Evolutionary conservation across 805 yeast genomes (phyloP), one percentile per base, ranked within the genome.

Genomic region (Debaryomyces hansenii): DNA sequence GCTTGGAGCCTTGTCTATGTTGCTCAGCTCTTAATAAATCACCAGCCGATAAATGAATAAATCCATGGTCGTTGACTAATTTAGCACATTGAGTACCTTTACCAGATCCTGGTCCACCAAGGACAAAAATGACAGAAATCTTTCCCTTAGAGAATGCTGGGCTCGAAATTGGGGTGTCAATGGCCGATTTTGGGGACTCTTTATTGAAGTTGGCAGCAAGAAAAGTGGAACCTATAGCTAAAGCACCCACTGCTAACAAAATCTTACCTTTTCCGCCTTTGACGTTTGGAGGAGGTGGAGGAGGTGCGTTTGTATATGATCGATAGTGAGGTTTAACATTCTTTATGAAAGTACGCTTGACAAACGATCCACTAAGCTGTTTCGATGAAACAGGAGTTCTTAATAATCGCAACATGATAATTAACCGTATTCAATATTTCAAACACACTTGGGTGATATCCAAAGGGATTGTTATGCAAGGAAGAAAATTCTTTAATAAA

Each of bases 51-150:
- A 92, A 72, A 63, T 92, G 99, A 28, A 86, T 84, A 66, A 91
- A 94, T 14, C 84, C 83, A 63, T 80, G 86, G 57, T 90, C 88
- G 16, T 78, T 69, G 37, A 92, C 97, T 46, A 92, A 76, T 60
- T 82, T 87, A 28, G 84, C 85, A 73, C 97, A 89, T 69, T 92
- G 99, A 1, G 99, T 92, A 47, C 99, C 98, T 64, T 94, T 94
- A 37, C 99, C 98, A 24, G 96, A 88, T 16, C 98, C 98, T 4
- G 98, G 98, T 3, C 98, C 98, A 37, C 99, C 99, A 28, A 92
- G 79, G 15, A 92, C 97, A 65, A 89, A 92, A 21, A 91, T 77
- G 4, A 92, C 96, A 21, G 87, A 82, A 24, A 87, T 83, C 46
- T 88, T 84, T 34, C 82, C 81, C 2, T 78, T 76, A 8, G 78